Evolutionary conservation across 495 filamentous ascomycete genomes (phyloP), one percentile per base, ranked within the genome.

Genomic region (Tuber microsphaerosporum): DNA sequence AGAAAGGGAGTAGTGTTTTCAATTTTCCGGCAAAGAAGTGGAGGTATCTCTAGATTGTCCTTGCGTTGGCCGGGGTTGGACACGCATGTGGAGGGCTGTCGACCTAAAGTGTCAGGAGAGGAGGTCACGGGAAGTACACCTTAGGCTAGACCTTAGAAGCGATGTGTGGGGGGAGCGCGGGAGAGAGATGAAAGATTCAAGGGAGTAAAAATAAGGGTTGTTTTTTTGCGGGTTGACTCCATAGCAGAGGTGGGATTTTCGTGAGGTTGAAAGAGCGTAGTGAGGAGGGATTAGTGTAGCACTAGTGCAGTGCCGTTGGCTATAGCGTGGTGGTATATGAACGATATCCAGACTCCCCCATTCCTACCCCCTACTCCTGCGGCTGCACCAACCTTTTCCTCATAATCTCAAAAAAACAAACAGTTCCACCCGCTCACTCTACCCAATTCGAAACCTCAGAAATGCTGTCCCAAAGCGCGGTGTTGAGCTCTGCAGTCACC

Each of bases 371-470:
- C n/a, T n/a, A n/a, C n/a, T n/a, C n/a, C n/a, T n/a, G n/a, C n/a
- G n/a, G n/a, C n/a, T n/a, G n/a, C n/a, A n/a, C n/a, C n/a, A n/a
- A 43, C 42, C 42, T 43, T 10, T 4, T 43, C 42, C 5, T 72
- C 77, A 37, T 77, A 71, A 20, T 82, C 65, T 39, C 78, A 71
- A 9, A 87, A 74, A 14, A 87, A 72, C 20, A 78, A 69, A 1
- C 87, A 72, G 69, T 84, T 81, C 86, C 86, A 87, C 69, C 77
- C 83, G 0, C 85, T 82, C 61, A 78, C 71, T n/a, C 81, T 83
- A 12, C 75, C 77, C 39, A 82, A 77, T 22, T 76, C 71, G 74
- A 85, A 86, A 0, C 74, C 74, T 14, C 44, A 79, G 42, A 84
- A 85, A 68, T 87, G 86, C 77, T 87, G 79, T 6, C 44, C 70